Base-by-base conservation (phyloP, 306 rosid species). In the Ammopiptanthus mongolicus region DNA sequence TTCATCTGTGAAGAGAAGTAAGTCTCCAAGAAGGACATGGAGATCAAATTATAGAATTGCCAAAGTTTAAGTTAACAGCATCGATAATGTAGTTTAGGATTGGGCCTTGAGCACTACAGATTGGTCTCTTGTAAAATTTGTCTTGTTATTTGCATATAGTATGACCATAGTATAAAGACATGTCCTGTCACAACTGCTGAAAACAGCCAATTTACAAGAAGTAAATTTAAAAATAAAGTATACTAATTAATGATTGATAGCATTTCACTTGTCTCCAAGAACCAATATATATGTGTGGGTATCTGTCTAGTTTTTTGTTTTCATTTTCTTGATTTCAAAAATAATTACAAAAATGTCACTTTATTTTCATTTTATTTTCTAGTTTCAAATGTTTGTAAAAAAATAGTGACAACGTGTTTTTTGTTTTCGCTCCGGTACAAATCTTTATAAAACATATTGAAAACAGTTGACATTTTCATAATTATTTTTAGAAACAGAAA, bases 1-100 rank as follows among this genome's bases (percentile, higher is more conserved):
- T 58, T 51, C 78, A 39, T 46, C 72, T 48, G 65, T 75, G 12
- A 82, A 78, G 67, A 90, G 65, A 84, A 65, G 58, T 13, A 39
- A 52, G 51, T 80, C 81, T 53, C 69, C 83, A 56, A 82, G 94
- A 80, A 85, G 80, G 71, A 76, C 74, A 53, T 79, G 88, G 88
- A 84, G 76, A 77, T 25, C 86, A 68, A 68, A 77, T 41, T 79
- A 69, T 28, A 78, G 58, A 78, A 52, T 15, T 57, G 60, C 55
- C 77, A 17, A 76, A 73, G 57, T 36, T 23, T 78, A 69, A 66
- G 65, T 36, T 29, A 77, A 63, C 55, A 17, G 18, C 64, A 48
- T 53, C 57, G 37, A 33, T 46, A 62, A 59, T 51, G 23, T 80
- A 63, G 69, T 56, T 81, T 53, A 77, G 62, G 83, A 28, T 71